Base-by-base conservation (phyloP, 805 yeast species). In the Yamadazyma nakazawae region DNA sequence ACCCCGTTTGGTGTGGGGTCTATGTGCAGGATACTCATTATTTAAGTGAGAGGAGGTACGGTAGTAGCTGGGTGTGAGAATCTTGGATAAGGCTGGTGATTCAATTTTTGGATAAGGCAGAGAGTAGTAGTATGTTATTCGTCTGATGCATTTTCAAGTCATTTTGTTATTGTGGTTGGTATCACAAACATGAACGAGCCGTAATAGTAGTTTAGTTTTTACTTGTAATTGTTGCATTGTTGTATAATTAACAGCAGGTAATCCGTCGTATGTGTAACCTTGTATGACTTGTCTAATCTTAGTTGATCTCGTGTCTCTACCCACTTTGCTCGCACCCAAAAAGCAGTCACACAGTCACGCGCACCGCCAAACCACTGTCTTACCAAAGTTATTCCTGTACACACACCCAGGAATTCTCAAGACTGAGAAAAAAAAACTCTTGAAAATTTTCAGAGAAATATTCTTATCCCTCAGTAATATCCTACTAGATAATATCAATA, bases 401-500 rank as follows among this genome's bases (percentile, higher is more conserved):
- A 19, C 18, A 40, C 3, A 12, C 36, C 34, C 9, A 12, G 5
- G 32, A 28, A 28, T 28, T 28, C 32, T 28, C 32, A 28, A 31
- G 39, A 35, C 37, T 17, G 17, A 37, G 32, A 24, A 37, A 41
- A 41, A 41, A 41, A 40, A 42, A 45, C 40, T 28, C 41, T 42
- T 47, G 47, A 42, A 50, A 51, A 53, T 46, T 47, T 45, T 53
- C 50, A 40, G 34, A 37, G 32, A 30, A 40, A 38, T 38, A 40
- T 40, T 31, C 42, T 40, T 30, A 36, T 37, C 46, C 46, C 41
- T 25, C 26, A 43, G 39, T 28, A 21, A 40, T 32, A 34, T 39
- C 38, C 32, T 14, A 35, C 32, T 36, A 43, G 34, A 11, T 17
- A 34, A 32, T 28, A 28, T 35, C 17, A 80, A 65, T 60, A 92